phyloP scores from a whole-genome alignment of 2,329 filamentous ascomycete species.

The Penicillium fuscoglaucum region DNA sequence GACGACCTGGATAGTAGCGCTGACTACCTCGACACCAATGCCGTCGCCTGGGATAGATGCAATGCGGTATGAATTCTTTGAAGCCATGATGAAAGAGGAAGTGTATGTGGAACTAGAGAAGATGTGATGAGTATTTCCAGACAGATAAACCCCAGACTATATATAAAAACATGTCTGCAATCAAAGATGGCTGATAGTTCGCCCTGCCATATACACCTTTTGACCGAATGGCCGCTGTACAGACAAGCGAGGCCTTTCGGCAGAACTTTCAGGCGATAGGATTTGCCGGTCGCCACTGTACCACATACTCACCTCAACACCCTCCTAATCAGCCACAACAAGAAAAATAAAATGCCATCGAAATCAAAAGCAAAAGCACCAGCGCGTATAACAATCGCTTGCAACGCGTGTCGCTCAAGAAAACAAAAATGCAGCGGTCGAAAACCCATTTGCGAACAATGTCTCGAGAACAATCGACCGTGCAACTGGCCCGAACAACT shows the following conservation, averaged over 20 bases:
- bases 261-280: constrained; percentile 23
- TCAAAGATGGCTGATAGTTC: too few species aligned
- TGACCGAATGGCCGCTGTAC: background rate
- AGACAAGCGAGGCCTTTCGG: background rate
- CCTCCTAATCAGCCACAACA: background rate
- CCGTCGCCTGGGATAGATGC: constrained; percentile 64
- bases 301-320: background rate
- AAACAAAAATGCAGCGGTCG: constrained; percentile 43
- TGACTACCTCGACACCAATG: constrained; percentile 64
- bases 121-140: too few species aligned
- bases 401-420: constrained; percentile 43
- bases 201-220: background rate
- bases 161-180: too few species aligned
- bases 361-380: constrained; percentile 27
- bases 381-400: constrained; percentile 43
- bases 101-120: background rate
- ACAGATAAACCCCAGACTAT: too few species aligned
- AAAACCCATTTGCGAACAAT: constrained; percentile 41
- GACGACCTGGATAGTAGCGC: constrained; percentile 53
- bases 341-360: constrained; percentile 5
- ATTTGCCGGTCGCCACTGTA: too few species aligned
- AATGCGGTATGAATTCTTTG: constrained; percentile 47
- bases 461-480: constrained; percentile 33
- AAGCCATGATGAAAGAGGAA: constrained; percentile 1
- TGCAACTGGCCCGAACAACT: constrained; percentile 44